A percentile compares a stretch with the other conserved stretches of the same genome.
Evolutionary conservation across 352 stramenopile species (phyloP).

Genomic region (Saprolegnia diclina): DNA sequence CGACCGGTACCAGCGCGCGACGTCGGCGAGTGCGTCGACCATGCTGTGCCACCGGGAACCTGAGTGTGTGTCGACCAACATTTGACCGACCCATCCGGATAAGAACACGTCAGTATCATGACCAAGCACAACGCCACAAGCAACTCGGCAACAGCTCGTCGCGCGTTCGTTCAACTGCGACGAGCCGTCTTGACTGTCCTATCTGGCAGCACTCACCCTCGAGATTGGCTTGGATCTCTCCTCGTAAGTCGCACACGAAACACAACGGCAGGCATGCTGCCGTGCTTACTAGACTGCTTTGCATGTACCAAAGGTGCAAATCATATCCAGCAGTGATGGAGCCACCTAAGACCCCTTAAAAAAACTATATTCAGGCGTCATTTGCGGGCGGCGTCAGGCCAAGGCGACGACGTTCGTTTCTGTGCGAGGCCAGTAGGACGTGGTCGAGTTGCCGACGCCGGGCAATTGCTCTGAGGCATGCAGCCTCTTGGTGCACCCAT

Average conservation of each 20-base stretch:
- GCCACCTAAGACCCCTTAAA: no score
- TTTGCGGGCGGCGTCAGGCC: not conserved
- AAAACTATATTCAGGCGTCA: no score
- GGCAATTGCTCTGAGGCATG: not conserved
- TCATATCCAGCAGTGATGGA: no score
- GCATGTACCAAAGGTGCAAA: no score
- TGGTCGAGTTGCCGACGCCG: not conserved
- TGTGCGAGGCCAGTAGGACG: not conserved
- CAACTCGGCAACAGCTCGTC: no score
- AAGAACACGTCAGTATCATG: no score
- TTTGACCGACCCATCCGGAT: constrained; percentile 10
- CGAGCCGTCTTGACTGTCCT: not conserved
- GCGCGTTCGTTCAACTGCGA: not conserved
- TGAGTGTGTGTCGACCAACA: not conserved
- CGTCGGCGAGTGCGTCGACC: constrained; percentile 4
- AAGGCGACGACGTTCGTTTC: not conserved
- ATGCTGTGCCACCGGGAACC: not conserved
- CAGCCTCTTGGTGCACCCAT: not conserved
- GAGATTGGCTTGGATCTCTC: no score
- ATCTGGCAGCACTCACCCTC: no score
- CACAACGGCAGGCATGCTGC: no score
- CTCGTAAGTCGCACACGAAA: no score
- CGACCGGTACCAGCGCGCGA: constrained; percentile 17
- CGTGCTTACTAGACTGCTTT: no score
- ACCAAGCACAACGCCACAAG: no score